Percentiles rank a stretch among this genome's conserved stretches.
These are phyloP conservation scores for Xerocomus nothofagi DNA, from an alignment of 1,284 basidiomycete species.

Conservation along the genomic window DNA sequence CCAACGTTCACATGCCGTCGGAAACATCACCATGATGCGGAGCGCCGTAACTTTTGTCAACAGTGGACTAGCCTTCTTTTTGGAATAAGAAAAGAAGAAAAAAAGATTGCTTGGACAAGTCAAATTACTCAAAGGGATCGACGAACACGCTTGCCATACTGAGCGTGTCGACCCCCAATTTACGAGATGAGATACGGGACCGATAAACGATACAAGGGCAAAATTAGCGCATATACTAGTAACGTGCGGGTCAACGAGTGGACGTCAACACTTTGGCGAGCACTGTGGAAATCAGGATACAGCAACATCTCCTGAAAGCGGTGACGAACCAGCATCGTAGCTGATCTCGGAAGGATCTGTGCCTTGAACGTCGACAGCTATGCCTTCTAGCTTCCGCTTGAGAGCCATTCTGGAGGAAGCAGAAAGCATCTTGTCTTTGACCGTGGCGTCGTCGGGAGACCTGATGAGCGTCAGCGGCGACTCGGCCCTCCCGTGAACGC, in stretches of 20 bases:
- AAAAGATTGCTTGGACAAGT: background rate
- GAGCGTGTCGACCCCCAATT: background rate
- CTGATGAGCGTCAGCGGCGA: conserved; percentile 42
- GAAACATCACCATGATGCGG: too few relatives aligned
- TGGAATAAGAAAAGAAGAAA: too few relatives aligned
- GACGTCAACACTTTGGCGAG: conserved; percentile 19
- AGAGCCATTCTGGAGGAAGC: conserved; percentile 90
- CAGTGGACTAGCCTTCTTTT: too few relatives aligned
- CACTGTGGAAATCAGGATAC: conserved; percentile 15
- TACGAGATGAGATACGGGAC: background rate
- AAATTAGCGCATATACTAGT: background rate
- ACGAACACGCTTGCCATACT: background rate
- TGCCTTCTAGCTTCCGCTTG: conserved; percentile 69
- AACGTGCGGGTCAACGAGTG: conserved; percentile 15
- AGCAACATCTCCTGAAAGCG: background rate
- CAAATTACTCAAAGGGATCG: conserved; percentile 4
- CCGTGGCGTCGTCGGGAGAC: conserved; percentile 85
- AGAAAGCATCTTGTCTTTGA: conserved; percentile 95
- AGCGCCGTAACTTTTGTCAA: too few relatives aligned
- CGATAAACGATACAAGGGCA: conserved; percentile 1
- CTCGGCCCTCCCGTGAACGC: too few relatives aligned
- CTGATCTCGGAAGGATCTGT: conserved; percentile 84
- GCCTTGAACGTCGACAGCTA: conserved; percentile 83
- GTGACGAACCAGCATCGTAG: conserved; percentile 69
- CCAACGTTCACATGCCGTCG: background rate